These are phyloP conservation scores for Colletotrichum magnum DNA, from an alignment of 2,329 filamentous ascomycete genomes.

Conservation along the genomic window DNA sequence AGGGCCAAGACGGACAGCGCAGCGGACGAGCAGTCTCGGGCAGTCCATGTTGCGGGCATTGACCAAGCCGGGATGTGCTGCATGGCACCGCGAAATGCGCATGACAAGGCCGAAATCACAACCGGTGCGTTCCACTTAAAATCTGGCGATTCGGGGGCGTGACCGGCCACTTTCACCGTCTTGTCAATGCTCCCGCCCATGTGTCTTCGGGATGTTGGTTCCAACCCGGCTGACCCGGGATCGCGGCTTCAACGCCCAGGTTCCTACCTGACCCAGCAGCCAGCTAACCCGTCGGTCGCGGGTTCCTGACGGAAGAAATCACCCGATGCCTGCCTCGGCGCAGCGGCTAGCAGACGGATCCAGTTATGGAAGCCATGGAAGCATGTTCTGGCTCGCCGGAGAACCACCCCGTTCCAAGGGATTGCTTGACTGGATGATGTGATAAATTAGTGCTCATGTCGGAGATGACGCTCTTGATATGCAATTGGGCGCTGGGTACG, in stretches of 20 bases:
- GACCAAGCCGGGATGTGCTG: conserved; percentile 35
- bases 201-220: conserved; percentile 16
- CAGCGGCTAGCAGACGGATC: not conserved
- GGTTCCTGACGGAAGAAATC: conserved; percentile 17
- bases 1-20: not conserved
- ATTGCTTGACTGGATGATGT: conserved; percentile 1
- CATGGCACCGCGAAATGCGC: conserved; percentile 38
- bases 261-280: not conserved
- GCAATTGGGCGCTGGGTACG: not conserved
- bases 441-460: conserved; percentile 23
- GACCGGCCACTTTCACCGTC: conserved; percentile 35
- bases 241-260: conserved; percentile 9
- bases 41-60: conserved; percentile 38
- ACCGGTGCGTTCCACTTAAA: conserved; percentile 27
- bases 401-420: conserved; percentile 15
- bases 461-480: conserved; percentile 7
- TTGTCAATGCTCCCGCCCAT: conserved; percentile 28
- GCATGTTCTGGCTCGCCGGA: conserved; percentile 17
- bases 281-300: conserved; percentile 8
- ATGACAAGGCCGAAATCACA: conserved; percentile 39
- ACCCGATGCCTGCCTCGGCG: not conserved
- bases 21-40: not conserved
- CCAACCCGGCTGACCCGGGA: conserved; percentile 19
- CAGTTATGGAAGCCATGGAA: conserved; percentile 5
- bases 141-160: conserved; percentile 33